Percentiles rank a stretch among this genome's conserved stretches.
phyloP scores from a whole-genome alignment of 306 rosid species.

The Acacia melanoxylon region DNA sequence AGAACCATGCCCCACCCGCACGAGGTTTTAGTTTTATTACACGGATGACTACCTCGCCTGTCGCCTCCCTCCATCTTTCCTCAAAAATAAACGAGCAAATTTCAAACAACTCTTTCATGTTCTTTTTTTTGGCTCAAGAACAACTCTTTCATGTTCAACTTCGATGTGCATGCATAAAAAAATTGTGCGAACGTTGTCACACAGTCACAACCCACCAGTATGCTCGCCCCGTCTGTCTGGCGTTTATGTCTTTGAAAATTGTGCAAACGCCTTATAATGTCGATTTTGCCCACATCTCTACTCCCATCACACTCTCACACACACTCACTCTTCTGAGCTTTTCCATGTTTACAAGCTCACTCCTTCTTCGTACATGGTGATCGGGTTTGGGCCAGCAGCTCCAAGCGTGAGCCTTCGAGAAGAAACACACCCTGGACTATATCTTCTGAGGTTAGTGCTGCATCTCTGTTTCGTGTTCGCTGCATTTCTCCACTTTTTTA shows the following conservation, averaged over 20 bases:
- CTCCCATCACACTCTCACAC: background rate
- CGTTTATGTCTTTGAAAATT: background rate
- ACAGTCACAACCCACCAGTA: slow-evolving; percentile 33
- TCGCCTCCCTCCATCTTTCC: background rate
- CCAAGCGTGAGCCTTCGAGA: background rate
- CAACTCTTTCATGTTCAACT: background rate
- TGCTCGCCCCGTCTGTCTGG: slow-evolving; percentile 38
- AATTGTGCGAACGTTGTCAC: no score
- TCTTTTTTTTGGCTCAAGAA: no score
- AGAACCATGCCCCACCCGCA: background rate
- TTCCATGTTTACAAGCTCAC: slow-evolving; percentile 15
- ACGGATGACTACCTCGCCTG: background rate
- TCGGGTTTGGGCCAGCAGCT: background rate
- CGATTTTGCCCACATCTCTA: background rate
- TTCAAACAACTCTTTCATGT: background rate
- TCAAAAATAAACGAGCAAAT: background rate
- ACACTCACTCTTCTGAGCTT: background rate
- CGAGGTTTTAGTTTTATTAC: background rate
- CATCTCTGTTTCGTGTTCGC: slow-evolving; percentile 3
- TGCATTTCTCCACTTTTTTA: slow-evolving; percentile 31
- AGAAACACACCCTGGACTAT: slow-evolving; percentile 20
- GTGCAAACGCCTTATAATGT: background rate
- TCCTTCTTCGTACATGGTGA: background rate
- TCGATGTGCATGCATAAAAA: background rate
- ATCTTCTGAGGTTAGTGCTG: slow-evolving; percentile 27